These are phyloP conservation scores for Tilletiaria anomala DNA, from an alignment of 1,284 basidiomycete species.

Conservation along the genomic window DNA sequence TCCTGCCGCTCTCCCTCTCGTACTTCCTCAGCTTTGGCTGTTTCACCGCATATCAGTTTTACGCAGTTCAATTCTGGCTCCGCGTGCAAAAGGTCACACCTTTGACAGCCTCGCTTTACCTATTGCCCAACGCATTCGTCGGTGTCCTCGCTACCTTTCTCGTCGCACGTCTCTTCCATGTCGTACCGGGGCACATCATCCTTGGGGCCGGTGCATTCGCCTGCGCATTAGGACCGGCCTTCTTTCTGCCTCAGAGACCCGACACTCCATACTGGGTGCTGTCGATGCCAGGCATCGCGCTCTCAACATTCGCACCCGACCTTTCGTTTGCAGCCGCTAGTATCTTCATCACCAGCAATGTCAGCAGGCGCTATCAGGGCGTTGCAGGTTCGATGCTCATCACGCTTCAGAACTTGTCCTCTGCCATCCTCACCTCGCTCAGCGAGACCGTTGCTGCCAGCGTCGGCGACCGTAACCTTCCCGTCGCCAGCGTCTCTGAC, in stretches of 20 bases:
- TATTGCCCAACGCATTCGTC: constrained; percentile 11
- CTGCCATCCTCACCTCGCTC: constrained; percentile 9
- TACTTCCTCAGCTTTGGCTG: constrained; percentile 11
- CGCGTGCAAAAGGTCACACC: constrained; percentile 7
- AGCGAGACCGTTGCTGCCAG: constrained; percentile 10
- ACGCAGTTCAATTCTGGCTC: constrained; percentile 9
- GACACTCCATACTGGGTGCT: constrained; percentile 11
- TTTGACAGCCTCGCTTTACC: constrained; percentile 9
- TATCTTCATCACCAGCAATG: constrained; percentile 10
- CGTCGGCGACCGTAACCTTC: background rate
- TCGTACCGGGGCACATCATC: constrained; percentile 8
- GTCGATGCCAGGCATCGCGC: constrained; percentile 9
- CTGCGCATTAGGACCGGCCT: constrained; percentile 11
- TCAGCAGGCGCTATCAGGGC: constrained; percentile 10
- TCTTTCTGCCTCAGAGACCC: constrained; percentile 9
- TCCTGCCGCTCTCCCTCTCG: constrained; percentile 2
- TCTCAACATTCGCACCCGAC: constrained; percentile 10
- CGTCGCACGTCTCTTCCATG: constrained; percentile 6
- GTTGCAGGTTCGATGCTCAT: constrained; percentile 9
- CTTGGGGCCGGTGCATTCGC: constrained; percentile 4
- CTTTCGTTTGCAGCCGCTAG: constrained; percentile 11
- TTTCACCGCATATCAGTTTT: constrained; percentile 12
- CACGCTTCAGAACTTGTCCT: constrained; percentile 12
- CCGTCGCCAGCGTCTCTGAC: background rate
- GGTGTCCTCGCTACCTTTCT: constrained; percentile 9